Base-by-base conservation (phyloP, 495 filamentous ascomycete genomes). In the Evansstolkia leycettana region DNA sequence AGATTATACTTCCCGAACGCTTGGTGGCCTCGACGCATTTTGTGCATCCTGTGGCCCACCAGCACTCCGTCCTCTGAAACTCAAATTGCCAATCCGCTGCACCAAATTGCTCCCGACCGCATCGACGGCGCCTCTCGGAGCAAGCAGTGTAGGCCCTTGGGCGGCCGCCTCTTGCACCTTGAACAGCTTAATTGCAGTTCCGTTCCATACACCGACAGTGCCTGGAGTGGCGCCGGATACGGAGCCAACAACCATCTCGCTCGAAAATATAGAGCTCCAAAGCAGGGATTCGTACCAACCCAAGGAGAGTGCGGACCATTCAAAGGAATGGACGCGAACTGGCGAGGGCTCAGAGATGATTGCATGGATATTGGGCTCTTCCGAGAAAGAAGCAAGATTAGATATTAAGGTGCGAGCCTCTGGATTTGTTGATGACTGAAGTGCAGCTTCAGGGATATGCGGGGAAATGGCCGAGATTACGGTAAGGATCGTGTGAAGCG, bases 271-370 rank as follows among this genome's bases (percentile, higher is more conserved):
- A 57, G 94, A 87, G n/a, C 84, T 77, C 90, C 90, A 98, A 5
- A 98, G 72, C 13, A 96, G 58, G 0, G 80, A 86, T 52, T 95
- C 85, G 48, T 98, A 98, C 90, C 90, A 98, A 31, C 92, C 90
- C 25, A 98, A 70, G 0, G 84, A 82, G 8, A 94, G 65, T 0
- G 85, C 78, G 1, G 88, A 89, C 90, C 90, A 98, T 59, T 93
- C 84, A 55, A 98, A 98, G 34, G 83, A 79, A 47, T 95, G 90
- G 1, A 87, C 78, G 23, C 82, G 74, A 31, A 81, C 64, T 0
- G 83, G 70, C 1, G 79, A 76, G 7, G 83, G 76, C 16, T 94
- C 88, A 0, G 55, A 49, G 27, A 65, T 50, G 37, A 94, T 76
- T 20, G 69, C 74, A 25, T 59, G 65, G 33, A 80, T 55, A 37